Percentiles rank a stretch among this genome's conserved stretches.
Conservation (phyloP, 768 basidiomycete genomes). For the Leccinum sublutescens region DNA sequence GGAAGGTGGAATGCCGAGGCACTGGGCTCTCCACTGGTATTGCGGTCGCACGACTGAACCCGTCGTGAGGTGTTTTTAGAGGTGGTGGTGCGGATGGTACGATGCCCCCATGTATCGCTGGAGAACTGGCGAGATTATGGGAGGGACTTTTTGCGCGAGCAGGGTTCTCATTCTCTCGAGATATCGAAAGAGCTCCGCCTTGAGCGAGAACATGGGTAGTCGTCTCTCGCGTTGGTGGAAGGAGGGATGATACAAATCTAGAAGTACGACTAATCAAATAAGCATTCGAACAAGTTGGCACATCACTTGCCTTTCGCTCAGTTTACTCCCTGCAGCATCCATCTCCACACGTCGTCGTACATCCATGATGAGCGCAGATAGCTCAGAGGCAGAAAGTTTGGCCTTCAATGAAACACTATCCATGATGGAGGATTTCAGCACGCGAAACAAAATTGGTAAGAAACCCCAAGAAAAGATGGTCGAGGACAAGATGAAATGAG, state of each 20-base stretch:
- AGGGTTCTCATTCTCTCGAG: background rate
- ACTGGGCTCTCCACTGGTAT: constrained; percentile 18
- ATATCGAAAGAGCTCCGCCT: constrained; percentile 45
- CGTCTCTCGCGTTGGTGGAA: constrained; percentile 71
- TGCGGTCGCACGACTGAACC: constrained; percentile 11
- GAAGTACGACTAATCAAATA: background rate
- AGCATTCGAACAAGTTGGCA: background rate
- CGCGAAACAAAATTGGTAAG: background rate
- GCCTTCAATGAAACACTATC: constrained; percentile 80
- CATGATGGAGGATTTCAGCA: constrained; percentile 13
- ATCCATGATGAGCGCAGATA: constrained; percentile 66
- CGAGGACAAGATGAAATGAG: background rate
- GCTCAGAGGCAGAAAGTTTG: constrained; percentile 66
- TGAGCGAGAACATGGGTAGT: constrained; percentile 67
- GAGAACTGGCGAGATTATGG: background rate
- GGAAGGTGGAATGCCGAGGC: constrained; percentile 14
- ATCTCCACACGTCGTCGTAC: constrained; percentile 77
- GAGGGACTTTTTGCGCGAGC: background rate
- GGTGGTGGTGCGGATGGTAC: background rate
- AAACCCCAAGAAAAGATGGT: background rate
- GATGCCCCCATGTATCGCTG: background rate
- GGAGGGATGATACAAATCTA: constrained; percentile 66
- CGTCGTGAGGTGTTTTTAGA: constrained; percentile 1
- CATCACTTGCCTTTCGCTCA: constrained; percentile 17
- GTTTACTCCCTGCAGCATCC: constrained; percentile 43